These are phyloP conservation scores for Diaporthe caulivora DNA, from an alignment of 2,329 filamentous ascomycete genomes.

Conservation along the genomic window DNA sequence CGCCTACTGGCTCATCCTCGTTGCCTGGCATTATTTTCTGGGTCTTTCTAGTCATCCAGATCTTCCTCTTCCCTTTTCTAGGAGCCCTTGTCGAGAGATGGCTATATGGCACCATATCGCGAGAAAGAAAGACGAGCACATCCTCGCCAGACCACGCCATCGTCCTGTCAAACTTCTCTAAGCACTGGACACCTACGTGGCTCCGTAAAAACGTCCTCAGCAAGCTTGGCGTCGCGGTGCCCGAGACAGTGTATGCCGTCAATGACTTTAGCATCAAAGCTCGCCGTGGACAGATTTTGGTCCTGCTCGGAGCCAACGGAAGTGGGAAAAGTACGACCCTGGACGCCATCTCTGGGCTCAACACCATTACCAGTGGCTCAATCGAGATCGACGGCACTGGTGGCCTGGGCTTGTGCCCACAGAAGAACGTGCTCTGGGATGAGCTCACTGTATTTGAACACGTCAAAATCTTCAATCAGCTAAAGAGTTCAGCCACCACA, in stretches of 20 bases:
- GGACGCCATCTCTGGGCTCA: constrained; percentile 87
- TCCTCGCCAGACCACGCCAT: constrained; percentile 65
- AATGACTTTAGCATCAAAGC: constrained; percentile 79
- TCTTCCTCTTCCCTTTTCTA: constrained; percentile 80
- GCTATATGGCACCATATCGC: constrained; percentile 80
- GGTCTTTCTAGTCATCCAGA: constrained; percentile 82
- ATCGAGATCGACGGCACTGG: constrained; percentile 84
- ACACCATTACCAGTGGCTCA: constrained; percentile 78
- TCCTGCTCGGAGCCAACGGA: constrained; percentile 89
- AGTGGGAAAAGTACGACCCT: constrained; percentile 92
- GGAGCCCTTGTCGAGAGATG: constrained; percentile 80
- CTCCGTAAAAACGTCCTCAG: constrained; percentile 55
- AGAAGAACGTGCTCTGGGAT: constrained; percentile 96
- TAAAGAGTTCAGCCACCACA: constrained; percentile 68
- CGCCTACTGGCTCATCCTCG: constrained; percentile 75
- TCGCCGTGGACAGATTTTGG: constrained; percentile 84
- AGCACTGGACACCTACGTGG: constrained; percentile 78
- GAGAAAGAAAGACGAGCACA: constrained; percentile 57
- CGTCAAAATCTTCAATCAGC: constrained; percentile 82
- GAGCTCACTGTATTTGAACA: constrained; percentile 89
- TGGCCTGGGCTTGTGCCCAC: constrained; percentile 87
- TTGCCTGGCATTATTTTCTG: constrained; percentile 62
- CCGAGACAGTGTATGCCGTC: constrained; percentile 81
- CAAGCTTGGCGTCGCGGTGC: constrained; percentile 27
- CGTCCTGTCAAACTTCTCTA: constrained; percentile 79